Evolutionary conservation across 148 eudicot species (phyloP), one percentile per base, ranked within the genome.

Genomic region (Selenicereus undatus): DNA sequence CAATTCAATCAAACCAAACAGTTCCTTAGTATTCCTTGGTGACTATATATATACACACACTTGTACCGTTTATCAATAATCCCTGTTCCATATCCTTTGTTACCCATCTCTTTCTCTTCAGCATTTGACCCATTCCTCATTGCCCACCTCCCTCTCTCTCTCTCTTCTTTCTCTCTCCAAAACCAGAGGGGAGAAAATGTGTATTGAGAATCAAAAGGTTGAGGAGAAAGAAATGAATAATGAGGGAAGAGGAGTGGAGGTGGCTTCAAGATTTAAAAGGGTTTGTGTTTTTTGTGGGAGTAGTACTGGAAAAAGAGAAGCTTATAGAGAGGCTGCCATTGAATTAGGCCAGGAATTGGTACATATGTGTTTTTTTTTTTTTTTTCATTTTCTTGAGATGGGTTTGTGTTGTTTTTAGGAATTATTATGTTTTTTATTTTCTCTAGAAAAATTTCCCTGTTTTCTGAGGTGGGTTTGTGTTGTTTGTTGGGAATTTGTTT

Each of bases 251-350:
- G 35, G 66, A 3, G 58, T 8, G 0, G 36, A 43, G 24, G 2
- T 64, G 5, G 36, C 78, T 76, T 90, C 90, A 72, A 88, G 89
- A 82, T 90, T 90, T 69, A 90, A 86, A 79, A 88, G 86, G 27
- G 89, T 86, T 12, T 88, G 92, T 83, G 92, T 90, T 20, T 90
- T 90, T 54, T 90, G 92, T 80, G 92, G 92, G 5, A 90, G 92
- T 77, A 88, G 90, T 51, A 75, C 84, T 75, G 92, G 92, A 65
- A 90, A 90, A 21, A 76, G 89, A 43, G 84, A 88, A 13, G 82
- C 86, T 66, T 90, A 90, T 60, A 78, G 84, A 52, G 79, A 83
- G 11, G 92, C 92, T 45, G 92, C 92, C 71, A 82, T 90, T 85
- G 82, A 90, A 80, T 75, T 90, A 12, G 92, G 90, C 84, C 87